Evolutionary conservation across 2,329 filamentous ascomycete genomes (phyloP), one percentile per base, ranked within the genome.

Genomic region (Diaporthe aspalathi): DNA sequence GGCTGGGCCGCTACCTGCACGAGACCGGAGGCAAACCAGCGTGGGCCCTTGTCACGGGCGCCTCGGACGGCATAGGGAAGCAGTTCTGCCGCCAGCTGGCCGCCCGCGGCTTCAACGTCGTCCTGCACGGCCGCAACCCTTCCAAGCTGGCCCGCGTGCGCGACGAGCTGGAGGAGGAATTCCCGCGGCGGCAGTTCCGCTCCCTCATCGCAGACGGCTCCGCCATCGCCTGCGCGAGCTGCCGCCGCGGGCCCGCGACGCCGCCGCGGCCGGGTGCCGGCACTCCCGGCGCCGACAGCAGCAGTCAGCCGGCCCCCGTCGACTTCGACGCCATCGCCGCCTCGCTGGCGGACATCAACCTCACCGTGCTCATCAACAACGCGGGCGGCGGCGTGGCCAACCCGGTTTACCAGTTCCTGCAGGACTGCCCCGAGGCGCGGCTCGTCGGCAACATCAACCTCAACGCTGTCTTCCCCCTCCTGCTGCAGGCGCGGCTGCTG

Each of bases 291-390:
- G 20, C 17, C 45, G 45, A 20, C 45, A 22, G 11, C 63, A 22
- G 11, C 63, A 24, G 35, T 22, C 35, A 43, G 35, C 32, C 45
- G 52, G 27, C 16, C 11, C 75, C 78, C 11, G 73, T 76, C 52
- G 70, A 74, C 50, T 74, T 81, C 35, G 65, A 74, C 1, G 71
- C 73, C 16, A 76, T 79, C 67, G 68, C 70, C 14, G 66, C 60
- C 1, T 71, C 76, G 6, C 76, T 84, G 12, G 69, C 77, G 1
- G 80, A 79, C 63, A 76, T 85, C 45, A 77, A 84, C 72, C 78
- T 91, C 40, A 88, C 84, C 1, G 78, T 90, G 2, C 79, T 90
- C 29, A 77, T 90, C 75, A 90, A 90, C 78, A 90, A 90, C 76
- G 84, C 87, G 0, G 88, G 88, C 24, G 85, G 85, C 14, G 77